Percentiles rank a stretch among this genome's conserved stretches.
phyloP scores from a whole-genome alignment of 1,139 yeast species.

The Meyerozyma guilliermondii region DNA sequence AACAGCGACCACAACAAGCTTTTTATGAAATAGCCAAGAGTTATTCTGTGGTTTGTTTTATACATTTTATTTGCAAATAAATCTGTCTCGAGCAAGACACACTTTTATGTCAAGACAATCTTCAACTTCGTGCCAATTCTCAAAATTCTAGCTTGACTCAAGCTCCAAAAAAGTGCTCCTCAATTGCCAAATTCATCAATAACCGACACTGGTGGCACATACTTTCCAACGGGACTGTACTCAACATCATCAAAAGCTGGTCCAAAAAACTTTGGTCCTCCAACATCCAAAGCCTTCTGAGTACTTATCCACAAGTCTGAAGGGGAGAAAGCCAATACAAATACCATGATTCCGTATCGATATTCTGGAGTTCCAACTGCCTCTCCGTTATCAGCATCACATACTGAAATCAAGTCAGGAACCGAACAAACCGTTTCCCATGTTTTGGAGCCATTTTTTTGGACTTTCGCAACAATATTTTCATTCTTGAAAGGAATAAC shows the following conservation, averaged over 20 bases:
- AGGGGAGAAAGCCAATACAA: constrained; percentile 38
- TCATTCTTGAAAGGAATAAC: constrained; percentile 44
- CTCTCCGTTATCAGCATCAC: constrained; percentile 39
- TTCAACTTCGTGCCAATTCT: no score
- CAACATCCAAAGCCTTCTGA: constrained; percentile 27
- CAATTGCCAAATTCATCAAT: constrained; percentile 26
- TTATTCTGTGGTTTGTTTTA: no score
- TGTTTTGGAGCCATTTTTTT: constrained; percentile 12
- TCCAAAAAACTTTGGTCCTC: constrained; percentile 38
- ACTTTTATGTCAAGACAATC: no score
- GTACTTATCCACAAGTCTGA: constrained; percentile 33
- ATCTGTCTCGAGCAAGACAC: no score
- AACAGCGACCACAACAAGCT: no score
- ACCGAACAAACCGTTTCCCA: constrained; percentile 29
- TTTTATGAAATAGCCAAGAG: no score
- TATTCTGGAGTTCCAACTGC: constrained; percentile 47
- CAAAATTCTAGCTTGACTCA: no score
- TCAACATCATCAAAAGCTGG: constrained; percentile 23
- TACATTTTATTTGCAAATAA: no score
- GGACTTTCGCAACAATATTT: constrained; percentile 28
- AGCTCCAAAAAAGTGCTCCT: no score
- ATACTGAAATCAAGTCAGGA: constrained; percentile 42
- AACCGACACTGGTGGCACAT: constrained; percentile 29
- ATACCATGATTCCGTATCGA: constrained; percentile 38
- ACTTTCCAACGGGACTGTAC: constrained; percentile 32